Base-by-base conservation (phyloP, 1,284 basidiomycete genomes). In the Moniliophthora roreri region DNA sequence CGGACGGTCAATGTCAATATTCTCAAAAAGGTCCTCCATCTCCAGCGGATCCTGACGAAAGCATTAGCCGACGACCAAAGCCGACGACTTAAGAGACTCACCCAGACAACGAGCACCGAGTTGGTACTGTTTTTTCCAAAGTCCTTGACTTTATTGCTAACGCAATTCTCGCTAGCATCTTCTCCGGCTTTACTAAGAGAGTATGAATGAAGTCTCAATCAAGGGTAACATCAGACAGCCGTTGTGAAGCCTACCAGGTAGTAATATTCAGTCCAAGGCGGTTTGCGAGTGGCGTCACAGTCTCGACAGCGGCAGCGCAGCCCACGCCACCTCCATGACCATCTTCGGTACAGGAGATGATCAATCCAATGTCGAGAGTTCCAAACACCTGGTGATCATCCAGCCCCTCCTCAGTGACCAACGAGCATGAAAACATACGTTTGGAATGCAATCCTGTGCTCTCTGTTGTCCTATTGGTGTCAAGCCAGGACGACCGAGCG, bases 71-170 rank as follows among this genome's bases (percentile, higher is more conserved):
- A 15, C 24, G 16, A 26, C 15, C 44, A 34, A 23, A 26, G n/a
- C 21, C 20, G 42, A 32, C 28, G 42, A 45, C 7, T n/a, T 11
- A 10, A 9, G n/a, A 32, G 21, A 45, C 60, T 26, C 42, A 63
- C 64, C 64, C 64, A 66, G 39, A 63, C 56, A 32, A 66, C 47
- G 18, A 65, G 55, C 24, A 65, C 54, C 38, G 60, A 48, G 26
- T 62, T 52, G 15, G 60, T 63, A 51, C 63, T 66, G 10, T 48
- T 64, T 37, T 57, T 60, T 26, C 47, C 55, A 39, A 61, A 66
- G n/a, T 51, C 58, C 4, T 54, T 58, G 34, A 66, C 50, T 4
- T 62, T 48, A 23, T 62, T 49, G 9, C 49, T 52, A 6, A 65
- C 54, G 41, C 65, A 66, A 42, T 63, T 60, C 34, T 63, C 60